Evolutionary conservation across 2,329 filamentous ascomycete genomes (phyloP), one percentile per base, ranked within the genome.

Genomic region (Plenodomus biglobosus): DNA sequence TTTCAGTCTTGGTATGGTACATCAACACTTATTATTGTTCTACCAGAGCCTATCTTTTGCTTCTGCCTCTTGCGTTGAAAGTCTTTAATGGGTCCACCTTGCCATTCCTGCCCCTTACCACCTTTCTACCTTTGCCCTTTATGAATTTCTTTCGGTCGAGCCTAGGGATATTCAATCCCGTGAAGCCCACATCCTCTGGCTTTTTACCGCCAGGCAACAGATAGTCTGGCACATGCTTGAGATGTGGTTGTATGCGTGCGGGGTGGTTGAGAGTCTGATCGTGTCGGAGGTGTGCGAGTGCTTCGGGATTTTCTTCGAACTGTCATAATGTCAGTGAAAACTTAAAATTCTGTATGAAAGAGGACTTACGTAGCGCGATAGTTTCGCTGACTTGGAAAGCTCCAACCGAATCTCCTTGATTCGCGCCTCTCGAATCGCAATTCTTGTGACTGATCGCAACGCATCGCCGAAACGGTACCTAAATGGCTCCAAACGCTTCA

Each of bases 261-360:
- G 91, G 85, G 51, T 91, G 83, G 39, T 69, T 70, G 47, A 95
- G 78, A 70, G 96, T 92, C 32, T 86, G 86, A 68, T 99, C 94
- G 68, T 99, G 94, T 20, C 92, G 84, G 58, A 97, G 78, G 68
- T 96, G 90, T 32, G 85, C 83, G 56, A 97, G 76, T 68, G 97
- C 92, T 24, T 87, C 85, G 0, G 94, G 94, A 70, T 99, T 96
- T 73, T 99, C 94, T 69, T 97, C 94, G 65, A 97, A 99, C 77
- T 97, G 90, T 42, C 1, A 7, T 11, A 1, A 36, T 40, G 47
- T 66, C 51, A 65, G 55, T 17, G 11, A 32, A 8, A 17, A n/a
- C 10, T 8, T n/a, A 8, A 2, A 21, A 30, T 2, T 6, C 21
- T 13, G n/a, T 6, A 10, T 10, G n/a, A 32, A 17, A 10, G 7